Conservation (phyloP, 176 grass and related monocot species). For the Poa annua region DNA sequence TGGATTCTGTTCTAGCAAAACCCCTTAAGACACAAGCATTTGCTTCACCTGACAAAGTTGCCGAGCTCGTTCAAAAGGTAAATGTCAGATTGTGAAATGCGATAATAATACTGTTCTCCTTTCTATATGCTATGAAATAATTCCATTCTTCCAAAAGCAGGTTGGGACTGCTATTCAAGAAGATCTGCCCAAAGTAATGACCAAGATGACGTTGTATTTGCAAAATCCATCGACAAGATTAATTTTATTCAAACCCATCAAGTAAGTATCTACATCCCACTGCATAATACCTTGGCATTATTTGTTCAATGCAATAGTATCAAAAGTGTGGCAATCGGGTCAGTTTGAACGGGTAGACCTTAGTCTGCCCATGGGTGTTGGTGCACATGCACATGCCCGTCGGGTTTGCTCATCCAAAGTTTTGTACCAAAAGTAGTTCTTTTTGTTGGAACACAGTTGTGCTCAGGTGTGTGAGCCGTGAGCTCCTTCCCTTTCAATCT, state of each 20-base stretch:
- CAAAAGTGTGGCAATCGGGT: too few relatives aligned
- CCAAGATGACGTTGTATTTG: constrained; percentile 92
- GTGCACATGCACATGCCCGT: too few relatives aligned
- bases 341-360: too few relatives aligned
- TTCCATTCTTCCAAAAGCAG: constrained; percentile 42
- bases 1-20: constrained; percentile 89
- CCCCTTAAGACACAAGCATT: constrained; percentile 95
- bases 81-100: constrained; percentile 18
- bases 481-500: too few relatives aligned
- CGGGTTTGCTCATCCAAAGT: too few relatives aligned
- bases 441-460: too few relatives aligned
- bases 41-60: constrained; percentile 94
- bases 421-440: too few relatives aligned
- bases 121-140: neutral
- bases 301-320: constrained; percentile 3
- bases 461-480: too few relatives aligned
- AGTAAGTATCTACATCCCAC: constrained; percentile 54
- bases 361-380: too few relatives aligned
- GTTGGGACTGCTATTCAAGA: constrained; percentile 65
- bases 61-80: constrained; percentile 93
- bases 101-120: neutral
- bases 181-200: constrained; percentile 81
- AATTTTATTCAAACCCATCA: constrained; percentile 99
- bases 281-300: neutral
- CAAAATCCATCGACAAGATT: constrained; percentile 91